These are phyloP conservation scores for Ceratobasidium sp. DNA, from an alignment of 1,284 basidiomycete genomes.

Conservation along the genomic window DNA sequence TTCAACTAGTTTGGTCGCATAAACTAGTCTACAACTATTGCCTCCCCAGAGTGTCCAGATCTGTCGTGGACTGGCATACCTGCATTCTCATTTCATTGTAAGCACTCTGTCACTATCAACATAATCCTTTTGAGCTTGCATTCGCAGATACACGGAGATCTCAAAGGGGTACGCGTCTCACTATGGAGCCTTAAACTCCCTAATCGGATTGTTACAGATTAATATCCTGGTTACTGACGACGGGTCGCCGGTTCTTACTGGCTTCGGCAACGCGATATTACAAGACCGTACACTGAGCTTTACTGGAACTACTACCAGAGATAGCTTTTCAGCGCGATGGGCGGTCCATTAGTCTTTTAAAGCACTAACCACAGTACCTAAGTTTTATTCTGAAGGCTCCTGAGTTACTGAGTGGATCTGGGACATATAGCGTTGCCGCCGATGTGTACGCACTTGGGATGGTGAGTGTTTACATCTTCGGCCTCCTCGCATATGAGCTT, in stretches of 20 bases:
- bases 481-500: too few species aligned
- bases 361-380: neutral
- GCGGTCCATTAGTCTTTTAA: neutral
- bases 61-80: neutral
- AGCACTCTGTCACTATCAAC: neutral
- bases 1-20: neutral
- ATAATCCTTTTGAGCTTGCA: neutral
- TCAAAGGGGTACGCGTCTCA: conserved; percentile 13
- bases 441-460: conserved; percentile 12
- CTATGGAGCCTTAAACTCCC: neutral
- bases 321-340: neutral
- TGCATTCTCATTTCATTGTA: neutral
- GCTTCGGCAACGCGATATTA: neutral
- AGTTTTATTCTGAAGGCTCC: neutral
- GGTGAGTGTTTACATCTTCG: neutral
- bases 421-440: neutral
- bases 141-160: conserved; percentile 4
- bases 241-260: conserved; percentile 1
- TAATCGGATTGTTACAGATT: neutral
- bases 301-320: neutral
- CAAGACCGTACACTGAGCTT: conserved; percentile 3
- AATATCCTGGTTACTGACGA: neutral
- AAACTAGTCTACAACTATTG: neutral
- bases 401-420: neutral
- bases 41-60: neutral